Base-by-base conservation (phyloP, 2,329 filamentous ascomycete species). In the Aspergillus costaricaensis region DNA sequence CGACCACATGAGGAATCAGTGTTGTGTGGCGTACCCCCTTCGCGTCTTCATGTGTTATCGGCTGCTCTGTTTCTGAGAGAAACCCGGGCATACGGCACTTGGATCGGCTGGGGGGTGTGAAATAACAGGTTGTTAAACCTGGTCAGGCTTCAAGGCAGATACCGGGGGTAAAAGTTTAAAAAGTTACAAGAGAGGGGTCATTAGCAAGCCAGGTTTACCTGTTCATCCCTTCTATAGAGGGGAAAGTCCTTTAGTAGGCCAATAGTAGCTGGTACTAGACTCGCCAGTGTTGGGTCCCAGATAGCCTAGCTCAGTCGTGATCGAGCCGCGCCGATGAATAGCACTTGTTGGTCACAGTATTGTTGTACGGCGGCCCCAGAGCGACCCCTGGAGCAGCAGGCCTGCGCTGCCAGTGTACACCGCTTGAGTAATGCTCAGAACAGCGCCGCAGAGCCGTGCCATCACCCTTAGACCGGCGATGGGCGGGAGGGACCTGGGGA, bases 361-460 rank as follows among this genome's bases (percentile, higher is more conserved):
- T 47, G 39, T 44, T 25, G 52, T 21, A 55, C 23, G 15, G 38
- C n/a, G 7, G 36, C 5, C n/a, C 39, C 52, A 44, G 25, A 36
- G 38, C 17, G 12, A 19, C 23, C 32, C 38, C 52, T 55, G 52
- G 51, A 30, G 32, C 53, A 55, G 25, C n/a, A 32, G 51, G 15
- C 17, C 47, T 41, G 30, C 27, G 27, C 55, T 27, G 55, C 47
- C 25, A 27, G 19, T 36, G 41, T 36, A 52, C 59, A 51, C 59
- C 23, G 50, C 52, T 58, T 57, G 36, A 51, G 54, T 38, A 54
- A 39, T 50, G 49, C 43, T 27, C 58, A 41, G 54, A 51, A 51
- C 57, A 44, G 58, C 36, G 58, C 58, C 59, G 55, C 61, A 58
- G 52, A 50, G 41, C 55, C 41, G 58, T 61, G 59, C 51, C 61